Percentiles rank a stretch among this genome's conserved stretches.
Evolutionary conservation across 106 monocot genomes (phyloP).

Genomic region (Dioscorea dumetorum): DNA sequence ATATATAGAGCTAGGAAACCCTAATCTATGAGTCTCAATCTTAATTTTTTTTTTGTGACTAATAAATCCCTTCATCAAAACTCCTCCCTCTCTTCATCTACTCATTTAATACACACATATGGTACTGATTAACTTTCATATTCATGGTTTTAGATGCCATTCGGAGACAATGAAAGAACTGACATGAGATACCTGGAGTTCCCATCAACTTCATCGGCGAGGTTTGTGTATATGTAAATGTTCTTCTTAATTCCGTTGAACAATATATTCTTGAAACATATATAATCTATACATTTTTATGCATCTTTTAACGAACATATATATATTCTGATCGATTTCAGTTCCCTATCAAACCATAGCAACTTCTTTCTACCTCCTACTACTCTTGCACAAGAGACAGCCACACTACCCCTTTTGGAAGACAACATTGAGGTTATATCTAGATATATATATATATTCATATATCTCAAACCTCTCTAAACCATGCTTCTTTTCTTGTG

Average conservation of each 20-base stretch:
- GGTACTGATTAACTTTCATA: too few relatives aligned
- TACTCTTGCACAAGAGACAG: constrained; percentile 5
- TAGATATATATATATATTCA: too few relatives aligned
- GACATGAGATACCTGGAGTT: constrained; percentile 5
- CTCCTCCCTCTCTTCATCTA: too few relatives aligned
- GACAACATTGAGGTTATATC: constrained; percentile 17
- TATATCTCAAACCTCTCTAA: too few relatives aligned
- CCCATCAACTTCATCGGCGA: constrained; percentile 5
- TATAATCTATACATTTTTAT: neutral
- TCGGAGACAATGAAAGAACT: constrained; percentile 20
- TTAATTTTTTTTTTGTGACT: too few relatives aligned
- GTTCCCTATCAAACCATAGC: neutral
- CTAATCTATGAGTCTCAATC: too few relatives aligned
- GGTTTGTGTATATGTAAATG: neutral
- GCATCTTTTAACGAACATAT: neutral
- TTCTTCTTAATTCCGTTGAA: neutral
- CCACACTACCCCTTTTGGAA: constrained; percentile 24
- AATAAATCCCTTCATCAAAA: too few relatives aligned
- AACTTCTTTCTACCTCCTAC: neutral
- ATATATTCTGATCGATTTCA: too few relatives aligned
- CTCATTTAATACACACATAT: too few relatives aligned
- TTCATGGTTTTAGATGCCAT: constrained; percentile 19
- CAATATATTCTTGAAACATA: too few relatives aligned
- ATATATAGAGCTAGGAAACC: too few relatives aligned
- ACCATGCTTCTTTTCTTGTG: neutral